Conservation (phyloP, 345 rosid species). For the Citrus australasica region DNA sequence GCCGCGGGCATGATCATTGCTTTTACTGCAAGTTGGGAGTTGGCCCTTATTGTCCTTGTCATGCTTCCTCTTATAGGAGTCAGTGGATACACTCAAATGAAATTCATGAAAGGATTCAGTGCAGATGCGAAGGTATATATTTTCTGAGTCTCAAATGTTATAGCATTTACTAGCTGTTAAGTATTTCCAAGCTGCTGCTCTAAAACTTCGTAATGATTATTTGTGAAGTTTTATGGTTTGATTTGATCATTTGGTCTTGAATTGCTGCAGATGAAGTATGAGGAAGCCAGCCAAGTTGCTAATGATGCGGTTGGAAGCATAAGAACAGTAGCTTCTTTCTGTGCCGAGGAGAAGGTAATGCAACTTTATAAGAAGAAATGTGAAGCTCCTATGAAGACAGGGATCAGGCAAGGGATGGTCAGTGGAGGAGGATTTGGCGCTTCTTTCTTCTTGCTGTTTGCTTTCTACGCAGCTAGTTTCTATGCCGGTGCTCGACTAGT, state of each 20-base stretch:
- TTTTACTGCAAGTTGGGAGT: slow-evolving; percentile 62
- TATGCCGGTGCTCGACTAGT: slow-evolving; percentile 79
- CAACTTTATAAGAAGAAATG: slow-evolving; percentile 67
- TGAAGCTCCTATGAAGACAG: slow-evolving; percentile 70
- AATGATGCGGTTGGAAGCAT: slow-evolving; percentile 91
- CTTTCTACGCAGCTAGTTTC: slow-evolving; percentile 61
- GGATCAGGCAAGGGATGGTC: slow-evolving; percentile 63
- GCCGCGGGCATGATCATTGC: slow-evolving; percentile 68
- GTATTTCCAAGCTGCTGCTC: not conserved
- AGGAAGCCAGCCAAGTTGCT: slow-evolving; percentile 92
- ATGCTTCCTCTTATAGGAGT: slow-evolving; percentile 62
- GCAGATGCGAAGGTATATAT: slow-evolving; percentile 70
- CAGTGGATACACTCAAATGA: slow-evolving; percentile 56
- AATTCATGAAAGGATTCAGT: slow-evolving; percentile 77
- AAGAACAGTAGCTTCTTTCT: slow-evolving; percentile 85
- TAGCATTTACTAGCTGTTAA: not conserved
- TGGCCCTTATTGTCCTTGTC: slow-evolving; percentile 56
- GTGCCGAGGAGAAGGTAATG: slow-evolving; percentile 87
- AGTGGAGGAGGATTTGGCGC: slow-evolving; percentile 72
- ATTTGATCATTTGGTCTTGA: not conserved
- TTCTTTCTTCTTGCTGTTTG: slow-evolving; percentile 54
- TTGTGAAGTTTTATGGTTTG: not conserved
- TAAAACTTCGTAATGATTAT: not conserved
- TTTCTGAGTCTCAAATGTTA: too few relatives aligned
- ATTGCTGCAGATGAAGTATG: slow-evolving; percentile 64